A percentile compares a stretch with the other conserved stretches of the same genome.
These are phyloP conservation scores for Arabidopsis hybrid DNA, from an alignment of 441 rosid species.

Conservation along the genomic window DNA sequence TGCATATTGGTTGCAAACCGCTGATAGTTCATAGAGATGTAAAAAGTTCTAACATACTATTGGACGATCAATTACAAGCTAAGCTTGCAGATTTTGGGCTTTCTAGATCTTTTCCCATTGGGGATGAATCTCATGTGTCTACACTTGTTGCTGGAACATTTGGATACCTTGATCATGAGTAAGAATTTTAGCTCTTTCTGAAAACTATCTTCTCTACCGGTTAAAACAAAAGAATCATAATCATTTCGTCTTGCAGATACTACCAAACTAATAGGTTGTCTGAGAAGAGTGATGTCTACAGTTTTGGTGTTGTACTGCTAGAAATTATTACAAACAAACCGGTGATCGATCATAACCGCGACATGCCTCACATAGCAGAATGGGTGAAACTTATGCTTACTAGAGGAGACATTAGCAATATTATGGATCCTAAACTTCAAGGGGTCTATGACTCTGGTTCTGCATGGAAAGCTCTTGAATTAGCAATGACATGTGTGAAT, in stretches of 20 bases:
- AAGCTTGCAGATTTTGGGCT: conserved; percentile 70
- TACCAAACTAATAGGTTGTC: conserved; percentile 35
- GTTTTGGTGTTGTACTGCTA: conserved; percentile 44
- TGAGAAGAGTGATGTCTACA: conserved; percentile 45
- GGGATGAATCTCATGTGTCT: conserved; percentile 41
- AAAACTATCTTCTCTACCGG: neutral
- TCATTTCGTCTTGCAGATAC: conserved; percentile 18
- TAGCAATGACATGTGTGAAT: conserved; percentile 43
- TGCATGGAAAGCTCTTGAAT: conserved; percentile 47
- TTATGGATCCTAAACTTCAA: conserved; percentile 41
- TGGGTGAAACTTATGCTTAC: conserved; percentile 43
- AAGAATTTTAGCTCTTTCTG: conserved; percentile 9
- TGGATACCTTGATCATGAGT: conserved; percentile 63
- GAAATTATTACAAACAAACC: conserved; percentile 42
- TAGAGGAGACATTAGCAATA: conserved; percentile 39
- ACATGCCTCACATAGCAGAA: conserved; percentile 36
- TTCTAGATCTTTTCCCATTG: conserved; percentile 50
- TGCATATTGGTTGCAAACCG: conserved; percentile 66
- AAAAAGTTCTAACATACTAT: conserved; percentile 60
- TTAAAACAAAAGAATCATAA: neutral
- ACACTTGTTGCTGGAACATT: conserved; percentile 51
- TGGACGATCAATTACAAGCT: conserved; percentile 54
- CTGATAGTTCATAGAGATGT: conserved; percentile 68
- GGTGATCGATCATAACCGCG: conserved; percentile 25
- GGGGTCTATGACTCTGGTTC: conserved; percentile 35